Conservation (phyloP, 345 rosid species). For the Ceriops tagal region DNA sequence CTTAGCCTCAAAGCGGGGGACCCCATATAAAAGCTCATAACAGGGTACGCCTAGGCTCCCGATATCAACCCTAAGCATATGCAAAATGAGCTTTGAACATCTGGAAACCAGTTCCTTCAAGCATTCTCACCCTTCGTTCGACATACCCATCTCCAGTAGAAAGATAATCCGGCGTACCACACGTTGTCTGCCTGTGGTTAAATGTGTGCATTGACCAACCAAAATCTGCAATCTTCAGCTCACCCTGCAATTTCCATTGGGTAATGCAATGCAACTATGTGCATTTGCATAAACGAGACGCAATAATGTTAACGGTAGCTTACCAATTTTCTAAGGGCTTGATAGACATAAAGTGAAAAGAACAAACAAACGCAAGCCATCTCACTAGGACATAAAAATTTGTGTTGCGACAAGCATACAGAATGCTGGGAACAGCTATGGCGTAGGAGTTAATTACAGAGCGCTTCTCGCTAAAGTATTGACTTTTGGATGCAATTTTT, state of each 20-base stretch:
- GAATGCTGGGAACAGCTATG: background rate
- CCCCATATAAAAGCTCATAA: slow-evolving; percentile 48
- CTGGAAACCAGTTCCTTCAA: background rate
- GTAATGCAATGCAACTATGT: too few relatives aligned
- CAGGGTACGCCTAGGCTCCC: slow-evolving; percentile 52
- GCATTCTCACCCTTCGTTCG: background rate
- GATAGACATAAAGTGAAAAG: background rate
- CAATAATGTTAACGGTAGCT: background rate
- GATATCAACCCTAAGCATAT: slow-evolving; percentile 54
- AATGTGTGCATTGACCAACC: slow-evolving; percentile 99
- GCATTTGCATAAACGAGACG: background rate
- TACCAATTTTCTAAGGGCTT: background rate
- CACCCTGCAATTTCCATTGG: slow-evolving; percentile 49
- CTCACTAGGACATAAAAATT: background rate
- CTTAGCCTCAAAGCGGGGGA: slow-evolving; percentile 88
- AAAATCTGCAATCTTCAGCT: slow-evolving; percentile 97
- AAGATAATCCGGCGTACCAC: slow-evolving; percentile 94
- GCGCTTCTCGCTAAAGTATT: slow-evolving; percentile 89
- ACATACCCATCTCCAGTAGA: slow-evolving; percentile 95
- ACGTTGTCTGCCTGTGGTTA: slow-evolving; percentile 90
- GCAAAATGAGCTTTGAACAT: background rate
- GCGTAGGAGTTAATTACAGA: slow-evolving; percentile 45
- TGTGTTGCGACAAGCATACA: background rate
- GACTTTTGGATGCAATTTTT: slow-evolving; percentile 35
- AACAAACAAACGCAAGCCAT: background rate